Evolutionary conservation across 805 yeast species (phyloP).

Genomic region (Diddensiella transvaalensis): DNA sequence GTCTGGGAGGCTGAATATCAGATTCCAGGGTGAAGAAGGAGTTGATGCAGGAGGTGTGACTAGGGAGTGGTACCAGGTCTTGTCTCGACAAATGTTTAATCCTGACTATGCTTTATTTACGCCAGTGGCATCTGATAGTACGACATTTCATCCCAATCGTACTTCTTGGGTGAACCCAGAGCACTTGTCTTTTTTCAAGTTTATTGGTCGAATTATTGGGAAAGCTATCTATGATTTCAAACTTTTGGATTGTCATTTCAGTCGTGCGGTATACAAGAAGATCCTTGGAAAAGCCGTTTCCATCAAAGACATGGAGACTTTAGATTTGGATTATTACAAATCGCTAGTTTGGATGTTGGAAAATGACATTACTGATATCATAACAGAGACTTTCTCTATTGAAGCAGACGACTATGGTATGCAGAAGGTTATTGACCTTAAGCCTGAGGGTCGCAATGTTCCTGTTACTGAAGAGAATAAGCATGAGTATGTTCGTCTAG

Average conservation of each 20-base stretch:
- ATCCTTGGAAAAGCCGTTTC: slow-evolving; percentile 77
- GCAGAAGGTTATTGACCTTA: slow-evolving; percentile 74
- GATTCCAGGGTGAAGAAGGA: slow-evolving; percentile 92
- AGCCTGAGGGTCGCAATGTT: slow-evolving; percentile 76
- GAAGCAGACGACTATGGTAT: slow-evolving; percentile 94
- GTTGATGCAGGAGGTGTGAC: slow-evolving; percentile 98
- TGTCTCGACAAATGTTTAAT: slow-evolving; percentile 91
- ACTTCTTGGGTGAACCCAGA: slow-evolving; percentile 92
- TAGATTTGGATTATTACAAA: slow-evolving; percentile 89
- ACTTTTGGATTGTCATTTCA: slow-evolving; percentile 88
- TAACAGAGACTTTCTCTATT: slow-evolving; percentile 90
- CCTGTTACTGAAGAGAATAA: slow-evolving; percentile 89
- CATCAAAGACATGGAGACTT: slow-evolving; percentile 87
- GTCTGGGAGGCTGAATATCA: slow-evolving; percentile 67
- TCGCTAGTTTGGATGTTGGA: slow-evolving; percentile 94
- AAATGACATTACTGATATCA: slow-evolving; percentile 92
- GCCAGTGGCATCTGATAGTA: slow-evolving; percentile 87
- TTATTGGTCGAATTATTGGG: slow-evolving; percentile 90
- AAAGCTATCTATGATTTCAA: slow-evolving; percentile 88
- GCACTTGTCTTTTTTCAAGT: slow-evolving; percentile 86
- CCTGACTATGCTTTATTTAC: slow-evolving; percentile 90
- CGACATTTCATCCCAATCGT: slow-evolving; percentile 93
- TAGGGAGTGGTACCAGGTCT: slow-evolving; percentile 94
- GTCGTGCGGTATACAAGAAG: slow-evolving; percentile 89
- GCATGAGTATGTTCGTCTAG: slow-evolving; percentile 77